A percentile compares a stretch with the other conserved stretches of the same genome.
Evolutionary conservation across 2,329 filamentous ascomycete genomes (phyloP).

Genomic region (Diaporthe citrichinensis): DNA sequence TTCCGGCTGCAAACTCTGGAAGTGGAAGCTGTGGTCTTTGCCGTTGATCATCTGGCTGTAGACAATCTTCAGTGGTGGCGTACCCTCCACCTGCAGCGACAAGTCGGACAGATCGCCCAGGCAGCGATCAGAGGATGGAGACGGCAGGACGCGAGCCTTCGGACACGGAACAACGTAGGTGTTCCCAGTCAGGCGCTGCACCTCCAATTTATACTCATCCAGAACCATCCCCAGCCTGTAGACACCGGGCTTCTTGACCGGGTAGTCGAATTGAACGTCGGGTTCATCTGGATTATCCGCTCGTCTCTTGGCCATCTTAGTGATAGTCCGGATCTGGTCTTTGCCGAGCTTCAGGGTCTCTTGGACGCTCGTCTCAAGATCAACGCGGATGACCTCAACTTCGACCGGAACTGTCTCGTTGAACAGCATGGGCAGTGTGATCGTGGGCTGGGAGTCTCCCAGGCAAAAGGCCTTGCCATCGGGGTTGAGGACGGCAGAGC

Average conservation of each 20-base stretch:
- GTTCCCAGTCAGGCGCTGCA: conserved; percentile 81
- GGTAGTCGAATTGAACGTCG: conserved; percentile 78
- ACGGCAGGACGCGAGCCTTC: conserved; percentile 78
- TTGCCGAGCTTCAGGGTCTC: conserved; percentile 83
- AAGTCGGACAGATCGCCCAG: conserved; percentile 90
- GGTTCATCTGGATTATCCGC: conserved; percentile 72
- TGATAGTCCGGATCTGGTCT: conserved; percentile 81
- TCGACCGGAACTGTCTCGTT: conserved; percentile 92
- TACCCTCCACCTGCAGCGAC: conserved; percentile 86
- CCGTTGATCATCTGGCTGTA: conserved; percentile 92
- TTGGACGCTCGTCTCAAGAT: conserved; percentile 84
- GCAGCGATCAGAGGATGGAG: conserved; percentile 78
- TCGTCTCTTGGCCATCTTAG: conserved; percentile 77
- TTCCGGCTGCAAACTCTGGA: conserved; percentile 94
- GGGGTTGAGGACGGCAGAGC: conserved; percentile 89
- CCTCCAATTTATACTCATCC: conserved; percentile 94
- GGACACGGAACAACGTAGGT: conserved; percentile 91
- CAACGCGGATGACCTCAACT: conserved; percentile 89
- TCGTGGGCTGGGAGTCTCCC: conserved; percentile 70
- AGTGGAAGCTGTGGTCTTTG: conserved; percentile 86
- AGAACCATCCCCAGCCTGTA: conserved; percentile 89
- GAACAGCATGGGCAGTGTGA: conserved; percentile 86
- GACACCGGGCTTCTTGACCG: conserved; percentile 87
- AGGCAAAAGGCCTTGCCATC: conserved; percentile 86
- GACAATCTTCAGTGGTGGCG: conserved; percentile 90